Evolutionary conservation across 2,329 filamentous ascomycete species (phyloP), one percentile per base, ranked within the genome.

Genomic region (Neonectria ditissima): DNA sequence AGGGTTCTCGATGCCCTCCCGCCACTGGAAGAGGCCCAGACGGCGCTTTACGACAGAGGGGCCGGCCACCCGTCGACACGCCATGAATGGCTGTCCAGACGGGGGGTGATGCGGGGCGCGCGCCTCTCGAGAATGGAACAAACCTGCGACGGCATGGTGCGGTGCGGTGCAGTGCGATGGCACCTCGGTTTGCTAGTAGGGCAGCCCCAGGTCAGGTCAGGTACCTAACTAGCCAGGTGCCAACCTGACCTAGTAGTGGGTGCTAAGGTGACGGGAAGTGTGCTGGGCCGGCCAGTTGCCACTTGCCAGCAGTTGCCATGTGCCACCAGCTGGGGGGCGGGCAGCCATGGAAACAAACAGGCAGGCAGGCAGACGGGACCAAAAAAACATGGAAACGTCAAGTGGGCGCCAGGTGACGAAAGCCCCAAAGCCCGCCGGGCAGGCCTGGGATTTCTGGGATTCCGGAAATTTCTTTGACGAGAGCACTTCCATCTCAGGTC

Each of bases 121-220:
- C 45, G 44, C 7, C 22, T 57, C 52, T 57, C 14, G 26, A 47
- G 41, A 34, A 26, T 26, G 24, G 24, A 54, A 55, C 28, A 43
- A 54, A 43, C 43, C 54, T 51, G 60, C 57, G 54, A 48, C 22
- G 34, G 34, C 14, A 34, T 11, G 50, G 51, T 39, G 43, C 58
- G 58, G 58, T 61, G 43, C 59, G 59, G 59, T 57, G 55, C 60
- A 41, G 54, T 57, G 59, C 30, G 47, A 48, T 59, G 48, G 56
- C 43, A 55, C n/a, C n/a, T n/a, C n/a, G n/a, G 51, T 43, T 37
- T 44, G 45, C 45, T 45, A 43, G 26, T 30, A 30, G 7, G 28
- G 24, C 24, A 26, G 24, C 24, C 24, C 6, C 4, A 26, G 24
- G 24, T 26, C 24, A 26, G 24, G 24, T 26, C 24, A 26, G 24